These are phyloP conservation scores for Colletotrichum chlorophyti DNA, from an alignment of 2,329 filamentous ascomycete genomes.

Conservation along the genomic window DNA sequence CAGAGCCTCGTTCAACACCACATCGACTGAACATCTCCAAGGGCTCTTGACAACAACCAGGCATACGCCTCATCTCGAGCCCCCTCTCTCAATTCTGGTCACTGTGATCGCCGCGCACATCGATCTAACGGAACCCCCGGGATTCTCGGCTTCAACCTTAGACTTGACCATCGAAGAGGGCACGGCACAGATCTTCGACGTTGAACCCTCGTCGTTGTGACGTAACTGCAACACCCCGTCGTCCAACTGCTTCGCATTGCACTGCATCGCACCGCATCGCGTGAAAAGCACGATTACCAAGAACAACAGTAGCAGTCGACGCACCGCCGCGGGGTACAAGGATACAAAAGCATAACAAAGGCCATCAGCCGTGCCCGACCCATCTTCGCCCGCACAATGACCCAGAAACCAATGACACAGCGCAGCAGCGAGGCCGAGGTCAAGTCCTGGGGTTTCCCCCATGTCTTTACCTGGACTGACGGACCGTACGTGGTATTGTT, in stretches of 20 bases:
- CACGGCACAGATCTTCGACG: background rate
- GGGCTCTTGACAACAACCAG: too few relatives aligned
- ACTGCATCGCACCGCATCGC: too few relatives aligned
- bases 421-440: constrained; percentile 66
- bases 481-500: constrained; percentile 59
- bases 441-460: constrained; percentile 70
- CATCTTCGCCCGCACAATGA: constrained; percentile 2
- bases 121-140: background rate
- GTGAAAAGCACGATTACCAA: too few relatives aligned
- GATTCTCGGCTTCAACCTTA: background rate
- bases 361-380: background rate
- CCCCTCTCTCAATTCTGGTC: background rate
- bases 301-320: too few relatives aligned
- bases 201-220: constrained; percentile 13
- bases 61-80: too few relatives aligned
- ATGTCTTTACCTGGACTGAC: constrained; percentile 78
- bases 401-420: constrained; percentile 38
- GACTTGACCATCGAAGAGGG: constrained; percentile 5
- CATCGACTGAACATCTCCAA: too few relatives aligned
- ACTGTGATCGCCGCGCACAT: background rate
- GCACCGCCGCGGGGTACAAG: too few relatives aligned
- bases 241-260: background rate
- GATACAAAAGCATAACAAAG: background rate
- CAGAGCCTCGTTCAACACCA: too few relatives aligned
- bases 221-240: constrained; percentile 5